These are phyloP conservation scores for Lactarius tabidus DNA, from an alignment of 768 basidiomycete species.

Conservation along the genomic window DNA sequence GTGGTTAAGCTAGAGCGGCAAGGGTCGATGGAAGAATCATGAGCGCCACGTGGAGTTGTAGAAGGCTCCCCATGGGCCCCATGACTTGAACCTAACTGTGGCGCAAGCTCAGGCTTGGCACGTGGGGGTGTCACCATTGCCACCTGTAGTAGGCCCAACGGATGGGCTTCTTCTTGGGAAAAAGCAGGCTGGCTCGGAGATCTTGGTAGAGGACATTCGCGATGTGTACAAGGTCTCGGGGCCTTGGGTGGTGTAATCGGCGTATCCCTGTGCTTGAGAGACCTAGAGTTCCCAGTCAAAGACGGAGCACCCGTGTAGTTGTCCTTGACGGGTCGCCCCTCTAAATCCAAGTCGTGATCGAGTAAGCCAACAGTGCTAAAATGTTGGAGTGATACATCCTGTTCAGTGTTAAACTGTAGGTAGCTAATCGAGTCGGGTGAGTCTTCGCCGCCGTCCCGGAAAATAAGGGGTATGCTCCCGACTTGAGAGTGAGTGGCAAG, in stretches of 20 bases:
- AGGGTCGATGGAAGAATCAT: not conserved
- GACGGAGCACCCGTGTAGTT: not conserved
- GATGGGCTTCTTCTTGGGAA: not conserved
- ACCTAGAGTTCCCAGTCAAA: not conserved
- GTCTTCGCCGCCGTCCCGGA: constrained; percentile 13
- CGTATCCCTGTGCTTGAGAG: not conserved
- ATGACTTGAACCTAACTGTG: not conserved
- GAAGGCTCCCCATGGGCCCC: not conserved
- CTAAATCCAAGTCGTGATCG: not conserved
- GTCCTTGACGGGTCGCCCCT: not conserved
- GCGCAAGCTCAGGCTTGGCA: not conserved
- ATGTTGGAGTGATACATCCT: not conserved
- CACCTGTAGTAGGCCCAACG: not conserved
- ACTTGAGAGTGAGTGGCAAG: constrained; percentile 11
- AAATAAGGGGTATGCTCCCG: constrained; percentile 24
- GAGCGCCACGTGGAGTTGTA: not conserved
- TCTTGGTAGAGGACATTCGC: not conserved
- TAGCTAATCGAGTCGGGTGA: not conserved
- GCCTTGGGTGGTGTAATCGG: not conserved
- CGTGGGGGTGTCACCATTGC: not conserved
- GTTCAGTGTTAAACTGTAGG: not conserved
- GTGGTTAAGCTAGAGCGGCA: not conserved
- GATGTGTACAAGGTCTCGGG: not conserved
- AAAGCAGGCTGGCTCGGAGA: not conserved
- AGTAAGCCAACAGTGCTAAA: not conserved